phyloP scores from a whole-genome alignment of 202 grass and related monocot species.

The Hordeum pubiflorum region DNA sequence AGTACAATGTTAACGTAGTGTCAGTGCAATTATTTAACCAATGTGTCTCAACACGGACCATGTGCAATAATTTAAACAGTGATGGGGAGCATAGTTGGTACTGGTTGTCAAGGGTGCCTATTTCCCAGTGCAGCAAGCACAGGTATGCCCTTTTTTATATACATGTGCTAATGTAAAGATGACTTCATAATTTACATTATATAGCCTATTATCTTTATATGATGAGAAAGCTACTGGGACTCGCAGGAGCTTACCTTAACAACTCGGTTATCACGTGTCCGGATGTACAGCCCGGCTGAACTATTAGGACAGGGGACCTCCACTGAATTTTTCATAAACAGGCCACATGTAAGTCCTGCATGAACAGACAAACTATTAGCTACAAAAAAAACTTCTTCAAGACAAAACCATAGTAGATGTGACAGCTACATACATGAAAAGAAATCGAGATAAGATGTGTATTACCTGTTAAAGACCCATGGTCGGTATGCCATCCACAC shows the following conservation, averaged over 20 bases:
- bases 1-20: background rate
- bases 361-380: background rate
- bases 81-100: background rate
- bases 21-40: background rate
- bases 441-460: background rate
- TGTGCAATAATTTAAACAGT: background rate
- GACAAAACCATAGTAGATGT: background rate
- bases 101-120: background rate
- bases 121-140: background rate
- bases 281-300: constrained; percentile 79
- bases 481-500: constrained; percentile 95
- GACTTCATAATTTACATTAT: background rate
- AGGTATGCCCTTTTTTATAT: background rate
- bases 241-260: constrained; percentile 51
- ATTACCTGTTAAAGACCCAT: constrained; percentile 86
- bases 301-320: constrained; percentile 81
- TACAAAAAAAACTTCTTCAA: background rate
- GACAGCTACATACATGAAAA: background rate
- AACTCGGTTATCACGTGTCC: constrained; percentile 58
- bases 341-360: constrained; percentile 83
- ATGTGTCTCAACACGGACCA: background rate
- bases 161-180: background rate
- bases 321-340: constrained; percentile 68
- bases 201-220: background rate
- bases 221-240: background rate